phyloP scores from a whole-genome alignment of 2,329 filamentous ascomycete genomes.

The Monosporascus sp. region DNA sequence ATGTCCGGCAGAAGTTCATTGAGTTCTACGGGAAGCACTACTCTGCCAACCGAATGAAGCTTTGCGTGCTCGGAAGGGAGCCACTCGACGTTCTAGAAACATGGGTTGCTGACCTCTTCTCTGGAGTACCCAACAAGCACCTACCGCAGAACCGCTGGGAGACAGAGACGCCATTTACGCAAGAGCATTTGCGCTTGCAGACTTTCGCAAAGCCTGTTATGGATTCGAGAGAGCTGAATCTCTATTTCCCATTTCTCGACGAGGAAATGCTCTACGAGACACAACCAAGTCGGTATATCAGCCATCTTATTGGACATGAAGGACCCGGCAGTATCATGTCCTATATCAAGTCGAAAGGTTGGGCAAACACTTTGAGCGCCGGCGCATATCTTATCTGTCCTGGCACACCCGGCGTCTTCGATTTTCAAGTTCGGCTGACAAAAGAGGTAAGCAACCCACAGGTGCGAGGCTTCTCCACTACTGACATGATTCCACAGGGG shows the following conservation, averaged over 20 bases:
- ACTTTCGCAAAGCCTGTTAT: slow-evolving; percentile 89
- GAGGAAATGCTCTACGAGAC: slow-evolving; percentile 75
- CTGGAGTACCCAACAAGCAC: slow-evolving; percentile 74
- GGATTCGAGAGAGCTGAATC: slow-evolving; percentile 72
- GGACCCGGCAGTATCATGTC: slow-evolving; percentile 88
- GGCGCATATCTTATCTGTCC: slow-evolving; percentile 72
- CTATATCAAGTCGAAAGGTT: slow-evolving; percentile 84
- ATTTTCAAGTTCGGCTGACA: slow-evolving; percentile 72
- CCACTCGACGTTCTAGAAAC: slow-evolving; percentile 73
- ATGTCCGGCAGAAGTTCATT: slow-evolving; percentile 87
- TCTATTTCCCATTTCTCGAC: slow-evolving; percentile 80
- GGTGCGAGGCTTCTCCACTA: slow-evolving; percentile 1
- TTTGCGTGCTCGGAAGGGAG: slow-evolving; percentile 80
- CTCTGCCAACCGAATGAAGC: slow-evolving; percentile 89
- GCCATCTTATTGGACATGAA: slow-evolving; percentile 86
- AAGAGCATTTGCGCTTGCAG: slow-evolving; percentile 54
- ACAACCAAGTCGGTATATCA: slow-evolving; percentile 79
- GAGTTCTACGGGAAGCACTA: slow-evolving; percentile 87
- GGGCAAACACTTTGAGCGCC: slow-evolving; percentile 78
- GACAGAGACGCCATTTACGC: slow-evolving; percentile 43
- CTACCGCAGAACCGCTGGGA: slow-evolving; percentile 56
- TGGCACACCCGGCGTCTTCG: slow-evolving; percentile 71
- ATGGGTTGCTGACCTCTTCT: slow-evolving; percentile 82
- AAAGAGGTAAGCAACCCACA: slow-evolving; percentile 56
- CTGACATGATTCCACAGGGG: slow-evolving; percentile 35